A percentile compares a stretch with the other conserved stretches of the same genome.
Evolutionary conservation across 176 grass and related monocot genomes (phyloP).

Genomic region (Carex myosuroides): DNA sequence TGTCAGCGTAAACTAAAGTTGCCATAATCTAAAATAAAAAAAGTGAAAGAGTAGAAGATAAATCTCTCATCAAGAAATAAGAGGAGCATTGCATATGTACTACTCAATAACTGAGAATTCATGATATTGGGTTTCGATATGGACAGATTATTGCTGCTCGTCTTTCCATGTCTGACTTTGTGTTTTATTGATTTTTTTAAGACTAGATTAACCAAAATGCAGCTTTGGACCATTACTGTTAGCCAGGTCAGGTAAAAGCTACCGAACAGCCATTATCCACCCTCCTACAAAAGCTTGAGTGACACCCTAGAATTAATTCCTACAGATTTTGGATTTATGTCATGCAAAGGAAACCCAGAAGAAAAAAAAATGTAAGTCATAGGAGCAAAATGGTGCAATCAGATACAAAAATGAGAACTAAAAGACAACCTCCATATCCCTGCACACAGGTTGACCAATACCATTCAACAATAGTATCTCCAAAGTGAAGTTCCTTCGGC

Average conservation of each 20-base stretch:
- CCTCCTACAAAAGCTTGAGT: not conserved
- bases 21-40: slow-evolving; percentile 58
- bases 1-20: slow-evolving; percentile 85
- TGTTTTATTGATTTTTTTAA: not conserved
- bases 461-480: slow-evolving; percentile 61
- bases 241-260: not conserved
- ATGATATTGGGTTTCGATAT: not conserved
- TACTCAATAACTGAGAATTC: not conserved
- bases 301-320: not conserved
- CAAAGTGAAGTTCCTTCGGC: slow-evolving; percentile 79
- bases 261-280: not conserved
- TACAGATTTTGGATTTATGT: not conserved
- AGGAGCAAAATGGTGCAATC: slow-evolving; percentile 20
- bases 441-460: slow-evolving; percentile 59
- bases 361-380: slow-evolving; percentile 21
- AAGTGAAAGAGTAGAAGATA: slow-evolving; percentile 13
- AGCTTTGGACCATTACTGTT: not conserved
- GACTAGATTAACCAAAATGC: not conserved
- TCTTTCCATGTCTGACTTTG: too few species aligned
- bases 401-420: slow-evolving; percentile 12
- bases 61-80: slow-evolving; percentile 3
- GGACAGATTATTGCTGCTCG: not conserved
- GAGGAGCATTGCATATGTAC: not conserved
- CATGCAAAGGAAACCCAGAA: slow-evolving; percentile 67
- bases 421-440: slow-evolving; percentile 57